These are phyloP conservation scores for Picea abies DNA, from an alignment of 83 land plant species.

Conservation along the genomic window DNA sequence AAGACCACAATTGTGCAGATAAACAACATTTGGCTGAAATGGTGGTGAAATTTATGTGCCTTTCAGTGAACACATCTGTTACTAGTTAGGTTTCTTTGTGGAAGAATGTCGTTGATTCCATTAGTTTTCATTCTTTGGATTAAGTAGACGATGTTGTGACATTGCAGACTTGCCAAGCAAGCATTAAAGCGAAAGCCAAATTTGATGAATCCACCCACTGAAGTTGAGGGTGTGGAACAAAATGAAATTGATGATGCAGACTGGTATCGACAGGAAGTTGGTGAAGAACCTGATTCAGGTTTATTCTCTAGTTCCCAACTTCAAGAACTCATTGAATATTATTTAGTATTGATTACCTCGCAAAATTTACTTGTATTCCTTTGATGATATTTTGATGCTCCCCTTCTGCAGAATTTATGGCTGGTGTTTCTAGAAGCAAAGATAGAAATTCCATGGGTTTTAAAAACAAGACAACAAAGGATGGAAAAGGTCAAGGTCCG, in stretches of 20 bases:
- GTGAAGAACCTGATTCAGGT: conserved; percentile 23
- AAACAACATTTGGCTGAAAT: not conserved
- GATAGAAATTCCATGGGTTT: no score
- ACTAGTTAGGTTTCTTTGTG: not conserved
- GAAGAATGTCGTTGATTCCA: not conserved
- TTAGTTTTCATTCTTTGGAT: not conserved
- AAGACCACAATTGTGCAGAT: not conserved
- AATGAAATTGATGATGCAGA: no score
- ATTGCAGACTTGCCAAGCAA: conserved; percentile 28
- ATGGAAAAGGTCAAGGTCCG: not conserved
- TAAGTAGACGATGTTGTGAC: not conserved
- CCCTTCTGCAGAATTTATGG: conserved; percentile 4
- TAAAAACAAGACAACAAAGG: conserved; percentile 1
- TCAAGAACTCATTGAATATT: not conserved
- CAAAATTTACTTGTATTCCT: not conserved
- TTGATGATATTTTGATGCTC: not conserved
- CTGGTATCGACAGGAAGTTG: no score
- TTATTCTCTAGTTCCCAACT: not conserved
- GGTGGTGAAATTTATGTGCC: not conserved
- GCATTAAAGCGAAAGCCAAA: conserved; percentile 8
- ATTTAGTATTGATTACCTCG: not conserved
- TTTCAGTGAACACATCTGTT: not conserved
- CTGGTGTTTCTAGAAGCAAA: no score
- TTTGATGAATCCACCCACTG: not conserved
- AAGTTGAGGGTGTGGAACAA: no score